Conservation (phyloP, 1,284 basidiomycete genomes). For the Ustilago lituana region DNA sequence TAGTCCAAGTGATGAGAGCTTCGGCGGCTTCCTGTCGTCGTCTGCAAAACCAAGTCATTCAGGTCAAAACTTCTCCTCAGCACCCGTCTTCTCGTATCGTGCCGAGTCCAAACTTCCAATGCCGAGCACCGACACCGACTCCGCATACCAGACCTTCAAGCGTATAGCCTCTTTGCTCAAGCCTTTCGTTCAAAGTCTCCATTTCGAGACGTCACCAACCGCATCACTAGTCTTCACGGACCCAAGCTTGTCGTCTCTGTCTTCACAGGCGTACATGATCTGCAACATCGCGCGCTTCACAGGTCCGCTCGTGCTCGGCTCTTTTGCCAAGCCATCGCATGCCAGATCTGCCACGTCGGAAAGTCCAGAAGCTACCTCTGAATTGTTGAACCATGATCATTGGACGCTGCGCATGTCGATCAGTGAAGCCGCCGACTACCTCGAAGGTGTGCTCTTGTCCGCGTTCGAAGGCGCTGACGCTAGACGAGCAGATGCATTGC, state of each 20-base stretch:
- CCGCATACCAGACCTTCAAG: constrained; percentile 49
- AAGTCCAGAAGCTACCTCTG: not conserved
- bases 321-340: constrained; percentile 13
- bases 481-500: constrained; percentile 67
- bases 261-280: constrained; percentile 68
- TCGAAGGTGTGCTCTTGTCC: constrained; percentile 82
- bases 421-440: constrained; percentile 77
- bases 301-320: constrained; percentile 69
- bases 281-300: constrained; percentile 79
- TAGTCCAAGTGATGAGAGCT: constrained; percentile 39
- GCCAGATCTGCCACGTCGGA: not conserved
- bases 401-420: constrained; percentile 32
- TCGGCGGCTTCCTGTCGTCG: constrained; percentile 74
- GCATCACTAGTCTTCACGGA: constrained; percentile 41
- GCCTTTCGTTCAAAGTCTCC: constrained; percentile 40
- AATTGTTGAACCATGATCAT: constrained; percentile 17
- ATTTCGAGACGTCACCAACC: constrained; percentile 38
- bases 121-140: constrained; percentile 32
- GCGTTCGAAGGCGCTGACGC: constrained; percentile 85
- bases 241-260: constrained; percentile 26
- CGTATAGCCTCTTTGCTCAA: constrained; percentile 40
- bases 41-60: constrained; percentile 14
- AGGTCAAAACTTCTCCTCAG: constrained; percentile 31
- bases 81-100: constrained; percentile 47
- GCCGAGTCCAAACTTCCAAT: constrained; percentile 32